Evolutionary conservation across 371 early-diverging fungal species (phyloP).

Genomic region (Batkoa obscura): DNA sequence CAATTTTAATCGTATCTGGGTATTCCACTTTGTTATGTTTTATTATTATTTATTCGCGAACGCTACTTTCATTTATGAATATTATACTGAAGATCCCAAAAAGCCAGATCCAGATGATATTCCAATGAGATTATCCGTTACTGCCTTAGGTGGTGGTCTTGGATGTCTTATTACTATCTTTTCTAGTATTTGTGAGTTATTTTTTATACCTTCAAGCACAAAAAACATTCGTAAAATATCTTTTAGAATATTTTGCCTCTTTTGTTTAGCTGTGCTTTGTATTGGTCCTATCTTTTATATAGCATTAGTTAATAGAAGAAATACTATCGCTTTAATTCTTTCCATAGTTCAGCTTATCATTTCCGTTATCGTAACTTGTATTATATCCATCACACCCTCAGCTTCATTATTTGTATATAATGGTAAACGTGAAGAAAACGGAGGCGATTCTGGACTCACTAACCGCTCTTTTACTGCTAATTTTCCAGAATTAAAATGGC

Average conservation of each 20-base stretch:
- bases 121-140: conserved; percentile 41
- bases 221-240: conserved; percentile 29
- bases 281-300: conserved; percentile 48
- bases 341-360: conserved; percentile 43
- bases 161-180: conserved; percentile 45
- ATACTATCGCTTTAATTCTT: conserved; percentile 26
- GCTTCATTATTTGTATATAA: conserved; percentile 34
- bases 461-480: conserved; percentile 56
- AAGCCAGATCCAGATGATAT: conserved; percentile 18
- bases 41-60: conserved; percentile 47
- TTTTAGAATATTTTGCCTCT: conserved; percentile 33
- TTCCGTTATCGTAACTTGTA: conserved; percentile 38
- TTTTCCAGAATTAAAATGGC: conserved; percentile 48
- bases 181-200: conserved; percentile 44
- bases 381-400: conserved; percentile 44
- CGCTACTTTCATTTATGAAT: conserved; percentile 24
- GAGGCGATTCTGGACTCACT: conserved; percentile 23
- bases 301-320: conserved; percentile 20
- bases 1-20: conserved; percentile 77
- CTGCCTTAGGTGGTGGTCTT: conserved; percentile 51
- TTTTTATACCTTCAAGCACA: conserved; percentile 43
- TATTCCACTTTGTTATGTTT: conserved; percentile 65
- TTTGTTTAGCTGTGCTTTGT: conserved; percentile 37
- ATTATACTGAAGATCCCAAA: conserved; percentile 13
- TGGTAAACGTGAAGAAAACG: conserved; percentile 17